Base-by-base conservation (phyloP, 495 filamentous ascomycete species). In the Aspergillus homomorphus region DNA sequence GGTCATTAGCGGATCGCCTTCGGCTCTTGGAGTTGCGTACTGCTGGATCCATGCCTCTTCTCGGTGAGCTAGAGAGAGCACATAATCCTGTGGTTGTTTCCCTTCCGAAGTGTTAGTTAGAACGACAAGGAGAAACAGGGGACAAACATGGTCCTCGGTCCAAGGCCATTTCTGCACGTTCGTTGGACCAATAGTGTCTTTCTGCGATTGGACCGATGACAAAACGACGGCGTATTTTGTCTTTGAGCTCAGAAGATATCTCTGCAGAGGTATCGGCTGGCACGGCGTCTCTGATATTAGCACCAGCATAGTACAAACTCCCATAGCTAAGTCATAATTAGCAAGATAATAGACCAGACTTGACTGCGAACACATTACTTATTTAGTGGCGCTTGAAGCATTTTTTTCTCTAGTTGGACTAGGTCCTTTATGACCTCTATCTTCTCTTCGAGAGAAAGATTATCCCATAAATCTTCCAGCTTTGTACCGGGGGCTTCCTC, bases 71-170 rank as follows among this genome's bases (percentile, higher is more conserved):
- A 69, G 41, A 21, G 71, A 68, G 22, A 56, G 7, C 3, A 57
- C 20, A 52, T 64, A 71, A 38, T 68, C 66, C 46, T 61, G 50
- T 14, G 61, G 22, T 14, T 49, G 57, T 62, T 44, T 55, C 62
- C 62, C 68, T 69, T 54, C 4, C 53, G 42, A 43, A 2, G 3
- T 12, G 46, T 44, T 16, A 62, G 53, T 59, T 20, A 63, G 53
- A 22, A 51, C 15, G 22, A 49, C 5, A 33, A 38, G 7, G 7
- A 59, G 48, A 48, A 50, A n/a, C 28, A 45, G 14, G 50, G 21
- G 44, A 26, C 20, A 50, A 26, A 74, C 71, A 74, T 28, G 71
- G 71, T 18, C 74, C 68, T 48, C 69, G 68, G 59, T 70, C 56
- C 20, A 67, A 53, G 24, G 60, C 56, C 59, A 70, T 65, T 4